Percentiles rank a stretch among this genome's conserved stretches.
Evolutionary conservation across 2,329 filamentous ascomycete species (phyloP).

Genomic region (Pseudogymnoascus sp.): DNA sequence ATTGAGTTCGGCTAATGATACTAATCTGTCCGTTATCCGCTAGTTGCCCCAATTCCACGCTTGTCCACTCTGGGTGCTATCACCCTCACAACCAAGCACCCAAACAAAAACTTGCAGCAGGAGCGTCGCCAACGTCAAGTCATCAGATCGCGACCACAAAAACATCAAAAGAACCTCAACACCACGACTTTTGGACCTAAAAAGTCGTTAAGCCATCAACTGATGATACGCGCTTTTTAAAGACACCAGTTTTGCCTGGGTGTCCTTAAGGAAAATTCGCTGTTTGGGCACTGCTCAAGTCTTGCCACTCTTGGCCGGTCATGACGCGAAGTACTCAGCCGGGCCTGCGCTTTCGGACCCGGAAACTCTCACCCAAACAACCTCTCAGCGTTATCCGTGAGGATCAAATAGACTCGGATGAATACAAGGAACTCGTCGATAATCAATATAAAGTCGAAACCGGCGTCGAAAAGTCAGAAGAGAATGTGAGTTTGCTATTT

Average conservation of each 20-base stretch:
- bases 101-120: constrained; percentile 12
- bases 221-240: constrained; percentile 19
- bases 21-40: background rate
- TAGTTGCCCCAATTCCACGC: background rate
- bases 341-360: constrained; percentile 11
- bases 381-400: constrained; percentile 60
- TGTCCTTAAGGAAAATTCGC: constrained; percentile 12
- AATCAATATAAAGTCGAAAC: constrained; percentile 81
- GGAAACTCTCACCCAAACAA: constrained; percentile 26
- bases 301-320: constrained; percentile 1
- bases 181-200: constrained; percentile 18
- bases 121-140: constrained; percentile 13
- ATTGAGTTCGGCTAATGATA: constrained; percentile 4
- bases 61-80: background rate
- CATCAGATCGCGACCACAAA: constrained; percentile 12
- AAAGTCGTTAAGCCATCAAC: constrained; percentile 20
- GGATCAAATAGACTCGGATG: constrained; percentile 76
- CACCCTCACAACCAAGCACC: constrained; percentile 10
- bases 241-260: constrained; percentile 15
- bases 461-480: constrained; percentile 92
- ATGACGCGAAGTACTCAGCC: constrained; percentile 12
- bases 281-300: constrained; percentile 1
- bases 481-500: constrained; percentile 67
- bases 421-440: constrained; percentile 72
- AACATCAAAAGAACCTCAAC: constrained; percentile 19